phyloP scores from a whole-genome alignment of 2,329 filamentous ascomycete genomes.

The Verruconis gallopava region DNA sequence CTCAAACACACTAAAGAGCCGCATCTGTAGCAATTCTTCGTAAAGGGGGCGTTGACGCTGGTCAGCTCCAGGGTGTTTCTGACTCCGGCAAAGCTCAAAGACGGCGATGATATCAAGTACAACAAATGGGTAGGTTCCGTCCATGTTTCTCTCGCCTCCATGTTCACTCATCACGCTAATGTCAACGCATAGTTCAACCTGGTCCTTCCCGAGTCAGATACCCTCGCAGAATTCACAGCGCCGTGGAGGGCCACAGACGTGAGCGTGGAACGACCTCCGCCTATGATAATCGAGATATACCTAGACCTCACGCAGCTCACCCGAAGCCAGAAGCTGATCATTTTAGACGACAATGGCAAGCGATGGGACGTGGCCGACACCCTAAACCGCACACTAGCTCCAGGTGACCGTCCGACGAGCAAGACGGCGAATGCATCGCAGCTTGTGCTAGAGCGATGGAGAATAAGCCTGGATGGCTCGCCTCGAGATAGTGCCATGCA shows the following conservation, averaged over 20 bases:
- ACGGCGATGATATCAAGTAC: conserved; percentile 47
- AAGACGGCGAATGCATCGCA: conserved; percentile 42
- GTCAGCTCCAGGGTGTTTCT: conserved; percentile 68
- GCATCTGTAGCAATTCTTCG: conserved; percentile 65
- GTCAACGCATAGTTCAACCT: conserved; percentile 67
- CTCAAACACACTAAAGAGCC: too few species aligned
- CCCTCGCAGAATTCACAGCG: conserved; percentile 67
- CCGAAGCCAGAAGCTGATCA: conserved; percentile 73
- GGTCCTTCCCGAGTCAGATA: conserved; percentile 83
- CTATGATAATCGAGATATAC: conserved; percentile 82
- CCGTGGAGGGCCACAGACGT: conserved; percentile 73
- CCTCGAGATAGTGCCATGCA: not conserved
- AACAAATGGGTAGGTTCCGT: conserved; percentile 72
- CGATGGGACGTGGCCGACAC: conserved; percentile 85
- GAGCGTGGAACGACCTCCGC: conserved; percentile 62
- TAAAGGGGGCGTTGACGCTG: conserved; percentile 74
- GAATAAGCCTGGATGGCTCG: conserved; percentile 43
- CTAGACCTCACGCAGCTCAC: conserved; percentile 68
- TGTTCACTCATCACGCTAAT: not conserved
- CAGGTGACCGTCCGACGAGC: conserved; percentile 29
- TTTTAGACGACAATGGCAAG: conserved; percentile 79
- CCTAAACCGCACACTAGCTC: conserved; percentile 31
- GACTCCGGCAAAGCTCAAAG: conserved; percentile 41
- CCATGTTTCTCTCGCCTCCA: not conserved
- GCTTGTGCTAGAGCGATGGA: conserved; percentile 85